Base-by-base conservation (phyloP, 306 rosid species). In the Trifolium repens region DNA sequence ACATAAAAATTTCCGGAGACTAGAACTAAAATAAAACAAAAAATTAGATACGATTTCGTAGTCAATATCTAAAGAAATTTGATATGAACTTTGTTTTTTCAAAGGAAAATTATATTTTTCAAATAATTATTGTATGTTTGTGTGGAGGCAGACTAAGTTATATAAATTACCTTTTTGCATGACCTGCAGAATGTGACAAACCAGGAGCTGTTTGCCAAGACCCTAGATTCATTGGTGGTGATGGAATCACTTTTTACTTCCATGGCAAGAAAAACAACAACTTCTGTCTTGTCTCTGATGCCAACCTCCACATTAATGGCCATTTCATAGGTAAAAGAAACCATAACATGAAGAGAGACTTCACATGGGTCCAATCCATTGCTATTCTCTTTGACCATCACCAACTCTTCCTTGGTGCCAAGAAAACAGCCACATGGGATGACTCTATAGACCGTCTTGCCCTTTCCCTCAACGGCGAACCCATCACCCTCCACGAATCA, bases 351-450 rank as follows among this genome's bases (percentile, higher is more conserved):
- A 74, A 49, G 26, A 87, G 91, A 14, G 96, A 88, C 88, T 90
- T 90, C 89, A 86, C 96, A 9, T 90, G 94, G 94, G 88, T 84
- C 63, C 86, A 91, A 69, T 91, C 97, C 46, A 82, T 87, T 2
- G 91, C 72, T 32, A 84, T 91, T 65, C 87, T 91, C 47, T 85
- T 89, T 52, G 54, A 83, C 60, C 39, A 55, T 13, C 92, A 85
- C 71, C 84, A 76, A 15, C 78, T 91, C 73, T 84, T 49, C 76
- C 2, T 89, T 5, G 87, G 91, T 0, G 91, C 94, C n/a, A 44
- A 7, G 0, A 83, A 89, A 77, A 86, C 92, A 0, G 53, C 84
- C 32, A 43, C 14, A 0, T 89, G 97, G 94, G 81, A 91, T 0
- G 87, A 89, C 49, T 60, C 88, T 26, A 3, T 44, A 0, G 88